These are phyloP conservation scores for Colletotrichum melonis DNA, from an alignment of 2,329 filamentous ascomycete species.

Conservation along the genomic window DNA sequence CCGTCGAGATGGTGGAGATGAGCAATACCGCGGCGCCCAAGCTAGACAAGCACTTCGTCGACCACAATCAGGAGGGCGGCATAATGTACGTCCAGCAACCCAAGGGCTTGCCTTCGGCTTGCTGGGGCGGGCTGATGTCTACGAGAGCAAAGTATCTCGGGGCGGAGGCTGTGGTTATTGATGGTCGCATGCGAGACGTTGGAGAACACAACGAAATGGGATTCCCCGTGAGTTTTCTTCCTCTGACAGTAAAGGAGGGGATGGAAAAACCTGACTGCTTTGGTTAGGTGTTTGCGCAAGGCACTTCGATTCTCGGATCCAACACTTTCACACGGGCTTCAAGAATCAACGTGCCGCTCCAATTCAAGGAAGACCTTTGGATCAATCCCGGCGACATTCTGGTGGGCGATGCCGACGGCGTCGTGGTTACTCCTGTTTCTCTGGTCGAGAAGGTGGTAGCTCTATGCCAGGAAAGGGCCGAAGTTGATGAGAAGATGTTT, in stretches of 20 bases:
- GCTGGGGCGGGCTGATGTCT: constrained; percentile 45
- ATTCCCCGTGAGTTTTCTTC: constrained; percentile 29
- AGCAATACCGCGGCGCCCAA: constrained; percentile 40
- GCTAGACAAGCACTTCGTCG: constrained; percentile 43
- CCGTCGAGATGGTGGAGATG: constrained; percentile 43
- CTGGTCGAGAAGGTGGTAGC: constrained; percentile 41
- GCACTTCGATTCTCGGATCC: constrained; percentile 43
- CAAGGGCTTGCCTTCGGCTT: constrained; percentile 40
- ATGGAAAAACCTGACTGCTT: not conserved
- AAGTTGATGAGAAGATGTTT: constrained; percentile 43
- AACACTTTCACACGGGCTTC: constrained; percentile 45
- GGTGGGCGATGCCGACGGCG: constrained; percentile 43
- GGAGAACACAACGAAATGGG: constrained; percentile 42
- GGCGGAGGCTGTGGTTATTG: constrained; percentile 41
- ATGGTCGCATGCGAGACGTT: constrained; percentile 44
- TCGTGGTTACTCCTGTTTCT: constrained; percentile 42
- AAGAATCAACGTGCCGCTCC: constrained; percentile 41
- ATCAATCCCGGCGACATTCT: constrained; percentile 45
- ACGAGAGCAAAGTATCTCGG: constrained; percentile 43
- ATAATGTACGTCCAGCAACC: constrained; percentile 46
- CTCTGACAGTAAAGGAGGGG: not conserved
- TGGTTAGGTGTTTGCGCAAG: constrained; percentile 43
- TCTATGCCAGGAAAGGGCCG: constrained; percentile 42
- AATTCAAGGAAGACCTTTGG: constrained; percentile 42
- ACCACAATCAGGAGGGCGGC: constrained; percentile 40